Conservation (phyloP, 1,284 basidiomycete species). For the Malassezia sp. region DNA sequence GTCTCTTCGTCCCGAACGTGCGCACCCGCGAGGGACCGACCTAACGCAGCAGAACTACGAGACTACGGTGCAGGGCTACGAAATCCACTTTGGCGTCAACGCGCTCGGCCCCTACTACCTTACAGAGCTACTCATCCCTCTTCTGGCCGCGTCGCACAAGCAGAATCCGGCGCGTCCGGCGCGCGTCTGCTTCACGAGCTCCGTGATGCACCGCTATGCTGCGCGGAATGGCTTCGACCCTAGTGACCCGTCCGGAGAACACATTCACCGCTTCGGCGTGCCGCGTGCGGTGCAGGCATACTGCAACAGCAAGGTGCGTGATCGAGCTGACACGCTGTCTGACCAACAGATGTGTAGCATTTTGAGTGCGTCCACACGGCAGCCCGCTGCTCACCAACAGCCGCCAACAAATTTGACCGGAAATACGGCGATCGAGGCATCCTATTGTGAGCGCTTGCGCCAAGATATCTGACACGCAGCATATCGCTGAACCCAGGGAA, state of each 20-base stretch:
- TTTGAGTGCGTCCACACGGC: slow-evolving; percentile 2
- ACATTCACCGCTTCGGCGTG: neutral
- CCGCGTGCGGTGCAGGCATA: slow-evolving; percentile 21
- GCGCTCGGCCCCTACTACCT: slow-evolving; percentile 29
- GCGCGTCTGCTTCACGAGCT: slow-evolving; percentile 21
- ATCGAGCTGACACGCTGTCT: neutral
- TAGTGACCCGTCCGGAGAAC: neutral
- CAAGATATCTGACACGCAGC: neutral
- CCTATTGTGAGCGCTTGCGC: slow-evolving; percentile 8
- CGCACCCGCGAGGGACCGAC: neutral
- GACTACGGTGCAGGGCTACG: slow-evolving; percentile 21
- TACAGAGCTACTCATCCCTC: slow-evolving; percentile 18
- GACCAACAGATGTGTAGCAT: slow-evolving; percentile 5
- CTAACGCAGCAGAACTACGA: neutral
- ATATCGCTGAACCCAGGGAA: slow-evolving; percentile 22
- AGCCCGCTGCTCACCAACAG: neutral
- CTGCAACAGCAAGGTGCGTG: slow-evolving; percentile 24
- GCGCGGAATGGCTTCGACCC: slow-evolving; percentile 9
- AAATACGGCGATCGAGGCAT: slow-evolving; percentile 15
- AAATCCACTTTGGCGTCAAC: slow-evolving; percentile 31
- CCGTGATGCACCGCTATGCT: slow-evolving; percentile 14
- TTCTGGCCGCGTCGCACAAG: slow-evolving; percentile 3
- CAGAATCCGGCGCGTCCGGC: neutral
- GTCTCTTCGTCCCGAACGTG: slow-evolving; percentile 11
- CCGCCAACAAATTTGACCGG: slow-evolving; percentile 1